Conservation (phyloP, 768 basidiomycete species). For the Amanita rubescens region DNA sequence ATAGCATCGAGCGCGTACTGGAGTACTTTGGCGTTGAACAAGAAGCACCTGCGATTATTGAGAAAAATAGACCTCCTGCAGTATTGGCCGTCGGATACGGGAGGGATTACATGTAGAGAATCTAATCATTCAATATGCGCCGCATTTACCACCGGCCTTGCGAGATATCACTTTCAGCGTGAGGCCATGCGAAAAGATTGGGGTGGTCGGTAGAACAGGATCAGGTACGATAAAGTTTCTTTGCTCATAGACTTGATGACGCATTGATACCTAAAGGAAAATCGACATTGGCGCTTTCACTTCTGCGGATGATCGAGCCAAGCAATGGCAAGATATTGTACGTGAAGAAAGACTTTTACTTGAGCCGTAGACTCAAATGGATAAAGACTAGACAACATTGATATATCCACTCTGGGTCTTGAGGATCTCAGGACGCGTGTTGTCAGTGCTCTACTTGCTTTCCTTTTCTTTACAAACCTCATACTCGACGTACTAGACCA, state of each 20-base stretch:
- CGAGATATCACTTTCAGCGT: constrained; percentile 52
- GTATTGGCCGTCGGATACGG: constrained; percentile 62
- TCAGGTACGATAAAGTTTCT: constrained; percentile 35
- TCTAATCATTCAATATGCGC: constrained; percentile 55
- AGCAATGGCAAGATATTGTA: constrained; percentile 50
- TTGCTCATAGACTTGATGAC: not conserved
- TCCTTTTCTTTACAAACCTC: not conserved
- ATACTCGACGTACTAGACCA: constrained; percentile 40
- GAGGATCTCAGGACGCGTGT: constrained; percentile 60
- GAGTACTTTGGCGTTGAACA: constrained; percentile 64
- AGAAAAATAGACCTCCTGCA: constrained; percentile 54
- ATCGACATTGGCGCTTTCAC: constrained; percentile 48
- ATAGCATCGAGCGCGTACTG: constrained; percentile 65
- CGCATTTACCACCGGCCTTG: constrained; percentile 53
- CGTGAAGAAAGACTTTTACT: constrained; percentile 13
- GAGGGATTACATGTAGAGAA: constrained; percentile 51
- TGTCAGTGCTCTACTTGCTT: constrained; percentile 26
- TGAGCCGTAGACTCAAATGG: not conserved
- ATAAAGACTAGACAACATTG: constrained; percentile 58
- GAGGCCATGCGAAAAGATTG: constrained; percentile 58
- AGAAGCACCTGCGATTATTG: constrained; percentile 57
- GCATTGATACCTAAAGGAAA: constrained; percentile 30
- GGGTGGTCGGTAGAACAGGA: constrained; percentile 64
- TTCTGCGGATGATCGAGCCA: constrained; percentile 60
- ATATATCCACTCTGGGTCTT: constrained; percentile 59